Base-by-base conservation (phyloP, 1,284 basidiomycete species). In the Sporisorium iseilematis-ciliati region DNA sequence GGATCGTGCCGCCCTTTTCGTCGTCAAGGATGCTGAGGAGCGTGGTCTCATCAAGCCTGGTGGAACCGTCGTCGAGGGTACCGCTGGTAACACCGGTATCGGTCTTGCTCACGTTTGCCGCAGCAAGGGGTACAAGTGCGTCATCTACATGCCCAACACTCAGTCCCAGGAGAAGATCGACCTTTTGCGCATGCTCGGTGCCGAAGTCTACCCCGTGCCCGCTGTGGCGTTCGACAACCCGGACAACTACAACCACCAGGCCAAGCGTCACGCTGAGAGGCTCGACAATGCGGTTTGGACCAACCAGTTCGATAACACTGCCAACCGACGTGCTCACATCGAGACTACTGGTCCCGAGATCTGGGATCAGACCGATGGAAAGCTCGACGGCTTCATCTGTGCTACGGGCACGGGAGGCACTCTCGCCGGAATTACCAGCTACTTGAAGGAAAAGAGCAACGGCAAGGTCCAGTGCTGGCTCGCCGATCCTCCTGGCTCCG, bases 121-220 rank as follows among this genome's bases (percentile, higher is more conserved):
- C 80, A 90, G 93, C 26, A 91, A 90, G 78, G 95, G 97, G 3
- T 99, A 99, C 88, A 92, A 91, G 85, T 98, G 96, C 84, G 95
- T 99, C n/a, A 99, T 99, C 84, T 99, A 94, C 89, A 98, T 99
- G 96, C 96, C 96, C 53, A 90, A 97, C 86, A 94, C 92, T 2
- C 95, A 97, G 89, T 81, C 80, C 84, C 94, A 96, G 87, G 96
- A 99, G 84, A 99, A 99, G 88, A 97, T 99, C 74, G 95, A 99
- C 86, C 90, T 99, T 45, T 88, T 99, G 55, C 91, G 92, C 65
- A 97, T 99, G 95, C 90, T 99, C 23, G 95, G 95, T 29, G 96
- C 95, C 8, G 95, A 98, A 81, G 96, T 99, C 26, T 88, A 94
- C 81, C 93, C 96, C 42, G 96, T 99, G 2, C 94, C 95, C 16